A percentile compares a stretch with the other conserved stretches of the same genome.
These are phyloP conservation scores for Rutidosis leptorrhynchoides DNA, from an alignment of 129 eudicot genomes.

Conservation along the genomic window DNA sequence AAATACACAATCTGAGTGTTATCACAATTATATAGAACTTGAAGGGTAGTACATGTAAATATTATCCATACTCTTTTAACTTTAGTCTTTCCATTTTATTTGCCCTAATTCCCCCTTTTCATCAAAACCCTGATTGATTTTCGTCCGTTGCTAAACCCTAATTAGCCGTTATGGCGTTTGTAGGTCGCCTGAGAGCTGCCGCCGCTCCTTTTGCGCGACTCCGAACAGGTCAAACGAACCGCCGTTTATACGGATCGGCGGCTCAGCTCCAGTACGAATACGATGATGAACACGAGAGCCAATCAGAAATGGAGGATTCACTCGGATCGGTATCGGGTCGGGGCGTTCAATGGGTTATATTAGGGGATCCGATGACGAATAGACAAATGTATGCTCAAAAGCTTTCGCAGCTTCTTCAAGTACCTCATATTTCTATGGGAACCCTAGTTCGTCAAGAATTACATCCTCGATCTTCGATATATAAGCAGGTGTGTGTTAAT, in stretches of 20 bases:
- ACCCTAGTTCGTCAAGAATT: constrained; percentile 85
- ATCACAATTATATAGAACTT: background rate
- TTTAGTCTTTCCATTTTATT: background rate
- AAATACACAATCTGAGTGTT: too few relatives aligned
- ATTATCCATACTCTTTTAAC: background rate
- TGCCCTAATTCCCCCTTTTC: constrained; percentile 17
- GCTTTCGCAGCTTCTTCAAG: constrained; percentile 70
- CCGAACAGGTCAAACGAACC: constrained; percentile 19
- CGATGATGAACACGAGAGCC: constrained; percentile 34
- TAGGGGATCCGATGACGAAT: constrained; percentile 82
- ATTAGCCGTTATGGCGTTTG: constrained; percentile 64
- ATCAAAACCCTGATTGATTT: constrained; percentile 29
- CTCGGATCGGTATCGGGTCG: constrained; percentile 66
- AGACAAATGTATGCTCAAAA: constrained; percentile 76
- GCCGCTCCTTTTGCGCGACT: constrained; percentile 28
- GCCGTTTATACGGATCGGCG: constrained; percentile 68
- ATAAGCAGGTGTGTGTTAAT: constrained; percentile 54
- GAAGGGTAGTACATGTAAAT: constrained; percentile 16
- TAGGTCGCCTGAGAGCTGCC: constrained; percentile 48
- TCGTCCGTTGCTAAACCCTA: constrained; percentile 28
- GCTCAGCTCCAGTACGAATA: constrained; percentile 66
- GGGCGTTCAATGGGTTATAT: constrained; percentile 94
- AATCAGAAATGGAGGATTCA: constrained; percentile 42
- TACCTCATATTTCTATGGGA: constrained; percentile 89
- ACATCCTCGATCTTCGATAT: constrained; percentile 64